Conservation (phyloP, 768 basidiomycete genomes). For the Favolaschia claudopus region DNA sequence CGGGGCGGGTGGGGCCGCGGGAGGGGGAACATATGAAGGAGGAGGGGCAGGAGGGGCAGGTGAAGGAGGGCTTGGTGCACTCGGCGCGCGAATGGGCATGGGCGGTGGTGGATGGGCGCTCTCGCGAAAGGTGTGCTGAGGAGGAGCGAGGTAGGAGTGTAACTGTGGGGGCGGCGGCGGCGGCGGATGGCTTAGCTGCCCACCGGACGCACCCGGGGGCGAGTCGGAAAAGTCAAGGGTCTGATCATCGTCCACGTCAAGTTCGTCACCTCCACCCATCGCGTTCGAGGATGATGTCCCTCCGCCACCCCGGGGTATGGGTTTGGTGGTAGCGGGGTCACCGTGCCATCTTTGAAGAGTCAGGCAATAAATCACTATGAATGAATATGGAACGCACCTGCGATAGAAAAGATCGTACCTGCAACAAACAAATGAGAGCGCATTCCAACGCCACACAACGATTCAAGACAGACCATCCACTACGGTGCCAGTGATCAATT, state of each 20-base stretch:
- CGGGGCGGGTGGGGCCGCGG: conserved; percentile 19
- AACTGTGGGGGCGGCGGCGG: conserved; percentile 42
- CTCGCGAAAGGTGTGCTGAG: conserved; percentile 48
- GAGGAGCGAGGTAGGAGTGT: conserved; percentile 42
- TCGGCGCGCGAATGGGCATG: conserved; percentile 2
- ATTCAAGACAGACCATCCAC: conserved; percentile 58
- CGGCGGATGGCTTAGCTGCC: conserved; percentile 34
- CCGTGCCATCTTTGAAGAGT: conserved; percentile 63
- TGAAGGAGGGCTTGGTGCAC: conserved; percentile 22
- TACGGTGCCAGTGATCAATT: conserved; percentile 81
- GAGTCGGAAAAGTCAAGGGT: conserved; percentile 52
- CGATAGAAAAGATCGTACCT: conserved; percentile 71
- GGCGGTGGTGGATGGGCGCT: conserved; percentile 41
- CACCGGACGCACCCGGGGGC: conserved; percentile 40
- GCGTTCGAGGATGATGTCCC: conserved; percentile 39
- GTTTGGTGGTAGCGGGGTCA: conserved; percentile 66
- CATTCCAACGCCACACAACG: neutral
- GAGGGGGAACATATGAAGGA: conserved; percentile 38
- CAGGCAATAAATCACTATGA: neutral
- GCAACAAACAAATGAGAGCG: neutral
- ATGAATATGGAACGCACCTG: conserved; percentile 49
- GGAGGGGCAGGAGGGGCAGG: conserved; percentile 45
- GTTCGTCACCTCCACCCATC: conserved; percentile 48
- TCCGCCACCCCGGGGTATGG: conserved; percentile 47
- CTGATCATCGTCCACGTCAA: conserved; percentile 60